Evolutionary conservation across 2,329 filamentous ascomycete genomes (phyloP), one percentile per base, ranked within the genome.

Genomic region (Colletotrichum somersetense): DNA sequence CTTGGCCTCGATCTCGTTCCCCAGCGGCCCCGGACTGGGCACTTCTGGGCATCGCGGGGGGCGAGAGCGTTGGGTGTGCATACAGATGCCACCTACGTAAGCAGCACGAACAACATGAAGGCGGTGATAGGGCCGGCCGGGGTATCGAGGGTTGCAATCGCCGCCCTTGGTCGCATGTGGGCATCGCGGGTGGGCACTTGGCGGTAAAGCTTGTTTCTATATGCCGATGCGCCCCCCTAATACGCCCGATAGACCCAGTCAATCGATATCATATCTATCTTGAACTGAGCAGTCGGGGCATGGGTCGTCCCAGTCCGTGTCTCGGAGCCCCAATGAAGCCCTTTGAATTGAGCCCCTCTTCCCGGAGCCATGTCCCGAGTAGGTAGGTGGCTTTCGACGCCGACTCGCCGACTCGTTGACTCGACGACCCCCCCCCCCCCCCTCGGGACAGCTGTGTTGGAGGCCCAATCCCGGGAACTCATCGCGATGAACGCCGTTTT

Each of bases 181-280:
- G 59, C 53, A 42, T 64, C 46, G 69, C 66, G 69, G 69, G 65
- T 72, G 53, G 59, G 35, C 66, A 65, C 70, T 72, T 72, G 70
- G 70, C 70, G 61, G 61, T 72, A 72, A 72, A 70, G 70, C 70
- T 72, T 72, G 70, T 72, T 70, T 72, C 53, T 18, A 70, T 58
- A 42, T 72, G 61, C 70, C 70, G 70, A 72, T 61, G 66, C 70
- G 35, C n/a, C 30, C 30, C 30, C 30, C 30, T 30, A 30, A 30
- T 30, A 30, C 30, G 4, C 30, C 38, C 30, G 26, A 26, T 35
- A 23, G 18, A 11, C 35, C 35, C 35, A 35, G 10, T 35, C 35
- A 10, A 35, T 6, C 30, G 3, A 30, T 30, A 30, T 30, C 30
- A 30, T 30, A 30, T 30, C 30, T 30, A 30, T 30, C 30, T 20